These are phyloP conservation scores for Penicillium waksmanii DNA, from an alignment of 495 filamentous ascomycete genomes.

Conservation along the genomic window DNA sequence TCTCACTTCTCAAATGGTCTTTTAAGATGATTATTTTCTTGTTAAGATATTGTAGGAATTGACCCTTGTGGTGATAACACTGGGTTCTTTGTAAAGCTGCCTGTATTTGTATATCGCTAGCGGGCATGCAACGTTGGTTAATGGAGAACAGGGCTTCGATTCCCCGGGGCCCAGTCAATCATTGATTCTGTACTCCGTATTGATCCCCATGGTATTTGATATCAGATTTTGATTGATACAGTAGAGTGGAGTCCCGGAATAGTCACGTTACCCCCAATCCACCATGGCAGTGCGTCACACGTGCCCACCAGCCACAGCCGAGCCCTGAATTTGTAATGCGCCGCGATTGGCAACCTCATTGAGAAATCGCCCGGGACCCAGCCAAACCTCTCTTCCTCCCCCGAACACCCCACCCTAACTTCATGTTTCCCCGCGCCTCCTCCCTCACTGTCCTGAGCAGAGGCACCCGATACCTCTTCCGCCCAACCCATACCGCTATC, in stretches of 20 bases:
- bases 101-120: background rate
- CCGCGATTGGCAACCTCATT: conserved; percentile 5
- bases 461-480: conserved; percentile 50
- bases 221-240: background rate
- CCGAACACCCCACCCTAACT: conserved; percentile 14
- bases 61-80: background rate
- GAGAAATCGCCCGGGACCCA: conserved; percentile 9
- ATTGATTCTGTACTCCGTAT: too few species aligned
- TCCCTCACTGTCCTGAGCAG: conserved; percentile 43
- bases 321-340: conserved; percentile 16
- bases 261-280: background rate
- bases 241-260: too few species aligned
- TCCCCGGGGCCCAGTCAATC: too few species aligned
- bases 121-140: background rate
- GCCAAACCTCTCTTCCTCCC: conserved; percentile 1
- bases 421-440: conserved; percentile 50
- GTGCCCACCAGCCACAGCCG: conserved; percentile 7
- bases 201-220: too few species aligned
- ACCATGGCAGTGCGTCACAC: background rate
- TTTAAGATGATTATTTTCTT: conserved; percentile 13
- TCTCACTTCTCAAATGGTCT: conserved; percentile 28
- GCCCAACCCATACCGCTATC: conserved; percentile 26
- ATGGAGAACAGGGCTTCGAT: background rate
- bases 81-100: background rate
- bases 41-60: conserved; percentile 12